These are phyloP conservation scores for Lippia alba DNA, from an alignment of 305 asterid species.

Conservation along the genomic window DNA sequence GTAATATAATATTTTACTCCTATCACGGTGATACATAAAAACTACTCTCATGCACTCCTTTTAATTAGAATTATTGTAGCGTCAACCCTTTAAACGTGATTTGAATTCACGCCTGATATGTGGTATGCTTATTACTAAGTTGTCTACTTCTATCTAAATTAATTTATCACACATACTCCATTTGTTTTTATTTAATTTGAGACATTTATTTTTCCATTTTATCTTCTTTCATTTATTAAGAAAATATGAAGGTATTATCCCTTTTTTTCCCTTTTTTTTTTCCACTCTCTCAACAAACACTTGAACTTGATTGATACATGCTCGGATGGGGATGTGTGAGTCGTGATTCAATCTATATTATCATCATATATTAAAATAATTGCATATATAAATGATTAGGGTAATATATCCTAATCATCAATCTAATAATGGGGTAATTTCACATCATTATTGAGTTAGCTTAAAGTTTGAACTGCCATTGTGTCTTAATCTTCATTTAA, in stretches of 20 bases:
- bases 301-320: not conserved
- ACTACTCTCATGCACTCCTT: too few species aligned
- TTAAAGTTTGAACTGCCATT: constrained; percentile 27
- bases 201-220: not conserved
- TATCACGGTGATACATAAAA: too few species aligned
- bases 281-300: constrained; percentile 1
- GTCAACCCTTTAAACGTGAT: too few species aligned
- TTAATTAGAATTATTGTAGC: too few species aligned
- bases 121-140: too few species aligned
- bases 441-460: constrained; percentile 13
- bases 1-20: too few species aligned
- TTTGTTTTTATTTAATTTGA: too few species aligned
- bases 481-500: not conserved
- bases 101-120: too few species aligned
- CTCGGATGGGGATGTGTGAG: not conserved
- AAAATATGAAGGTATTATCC: not conserved
- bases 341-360: not conserved
- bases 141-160: too few species aligned
- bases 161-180: too few species aligned
- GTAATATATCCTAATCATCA: constrained; percentile 16
- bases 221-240: not conserved
- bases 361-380: not conserved
- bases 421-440: constrained; percentile 7
- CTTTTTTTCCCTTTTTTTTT: not conserved
- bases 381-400: constrained; percentile 8